Evolutionary conservation across 495 filamentous ascomycete genomes (phyloP).

Genomic region (Filosporella fistucella): DNA sequence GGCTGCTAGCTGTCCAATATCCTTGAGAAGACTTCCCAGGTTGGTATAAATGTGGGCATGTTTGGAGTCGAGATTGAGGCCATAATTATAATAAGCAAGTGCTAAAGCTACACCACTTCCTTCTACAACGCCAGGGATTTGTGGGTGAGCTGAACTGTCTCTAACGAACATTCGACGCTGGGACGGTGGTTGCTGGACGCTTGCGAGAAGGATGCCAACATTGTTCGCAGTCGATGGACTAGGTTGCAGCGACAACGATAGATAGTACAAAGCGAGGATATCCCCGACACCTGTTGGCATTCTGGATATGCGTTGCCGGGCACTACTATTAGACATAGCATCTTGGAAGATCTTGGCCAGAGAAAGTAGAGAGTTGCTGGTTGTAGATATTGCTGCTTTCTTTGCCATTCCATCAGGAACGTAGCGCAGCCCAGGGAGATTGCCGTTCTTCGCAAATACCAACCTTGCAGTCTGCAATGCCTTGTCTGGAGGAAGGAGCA

Average conservation of each 20-base stretch:
- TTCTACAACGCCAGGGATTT: slow-evolving; percentile 74
- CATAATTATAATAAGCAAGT: slow-evolving; percentile 92
- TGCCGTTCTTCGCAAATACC: slow-evolving; percentile 67
- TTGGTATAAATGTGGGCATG: slow-evolving; percentile 99
- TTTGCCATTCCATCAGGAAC: slow-evolving; percentile 68
- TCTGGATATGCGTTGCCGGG: slow-evolving; percentile 50
- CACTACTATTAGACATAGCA: slow-evolving; percentile 80
- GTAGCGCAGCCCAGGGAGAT: slow-evolving; percentile 77
- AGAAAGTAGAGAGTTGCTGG: slow-evolving; percentile 92
- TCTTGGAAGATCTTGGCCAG: slow-evolving; percentile 98
- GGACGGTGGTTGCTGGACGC: slow-evolving; percentile 74
- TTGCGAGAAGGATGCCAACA: slow-evolving; percentile 92
- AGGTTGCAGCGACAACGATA: slow-evolving; percentile 90
- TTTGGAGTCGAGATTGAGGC: slow-evolving; percentile 73
- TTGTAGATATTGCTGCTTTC: slow-evolving; percentile 84
- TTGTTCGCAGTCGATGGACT: slow-evolving; percentile 99
- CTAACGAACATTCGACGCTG: slow-evolving; percentile 24
- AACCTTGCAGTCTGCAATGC: slow-evolving; percentile 80
- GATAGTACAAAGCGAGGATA: slow-evolving; percentile 92
- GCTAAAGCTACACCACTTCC: slow-evolving; percentile 88
- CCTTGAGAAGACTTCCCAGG: slow-evolving; percentile 89
- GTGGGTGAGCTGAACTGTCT: slow-evolving; percentile 27
- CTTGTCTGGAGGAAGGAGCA: slow-evolving; percentile 78
- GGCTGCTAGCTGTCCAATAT: slow-evolving; percentile 86
- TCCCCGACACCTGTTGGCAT: slow-evolving; percentile 77